These are phyloP conservation scores for Leonotis leonurus DNA, from an alignment of 257 asterid species.

Conservation along the genomic window DNA sequence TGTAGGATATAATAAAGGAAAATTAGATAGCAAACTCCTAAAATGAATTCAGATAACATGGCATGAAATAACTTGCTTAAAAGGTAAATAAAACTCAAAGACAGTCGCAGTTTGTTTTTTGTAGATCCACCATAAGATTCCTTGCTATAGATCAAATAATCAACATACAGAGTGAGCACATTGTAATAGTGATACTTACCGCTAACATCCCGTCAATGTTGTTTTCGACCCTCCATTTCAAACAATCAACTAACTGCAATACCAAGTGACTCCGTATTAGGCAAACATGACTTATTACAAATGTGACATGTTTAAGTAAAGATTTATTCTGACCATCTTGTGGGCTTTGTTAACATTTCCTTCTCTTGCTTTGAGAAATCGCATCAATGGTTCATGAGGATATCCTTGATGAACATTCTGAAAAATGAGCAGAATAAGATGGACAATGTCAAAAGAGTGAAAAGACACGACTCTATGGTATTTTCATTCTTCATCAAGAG, in stretches of 20 bases:
- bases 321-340: constrained; percentile 45
- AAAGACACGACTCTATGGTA: not conserved
- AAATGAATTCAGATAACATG: not conserved
- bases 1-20: not conserved
- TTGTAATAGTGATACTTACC: constrained; percentile 40
- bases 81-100: not conserved
- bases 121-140: not conserved
- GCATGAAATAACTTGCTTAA: not conserved
- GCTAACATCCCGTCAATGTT: constrained; percentile 61
- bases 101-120: not conserved
- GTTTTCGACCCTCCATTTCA: constrained; percentile 63
- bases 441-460: not conserved
- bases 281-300: not conserved
- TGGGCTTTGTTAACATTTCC: constrained; percentile 58
- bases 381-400: constrained; percentile 51
- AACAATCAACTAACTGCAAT: constrained; percentile 56
- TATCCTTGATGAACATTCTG: constrained; percentile 66
- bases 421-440: constrained; percentile 13
- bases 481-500: not conserved
- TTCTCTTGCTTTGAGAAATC: constrained; percentile 65
- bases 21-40: not conserved
- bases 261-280: constrained; percentile 17
- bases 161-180: not conserved
- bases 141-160: not conserved
- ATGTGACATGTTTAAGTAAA: not conserved